These are phyloP conservation scores for Candida broadrunensis DNA, from an alignment of 805 yeast species.

Conservation along the genomic window DNA sequence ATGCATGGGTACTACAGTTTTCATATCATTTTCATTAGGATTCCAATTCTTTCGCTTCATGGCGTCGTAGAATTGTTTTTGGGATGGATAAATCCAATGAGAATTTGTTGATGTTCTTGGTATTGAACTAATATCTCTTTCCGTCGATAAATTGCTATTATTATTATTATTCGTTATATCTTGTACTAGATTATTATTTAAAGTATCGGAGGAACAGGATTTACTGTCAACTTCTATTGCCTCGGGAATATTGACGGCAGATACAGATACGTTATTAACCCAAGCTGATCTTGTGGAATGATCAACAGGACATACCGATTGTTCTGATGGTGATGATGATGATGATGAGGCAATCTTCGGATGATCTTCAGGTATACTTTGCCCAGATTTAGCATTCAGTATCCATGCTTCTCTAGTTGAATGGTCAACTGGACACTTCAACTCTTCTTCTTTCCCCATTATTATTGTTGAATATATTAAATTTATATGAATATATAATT, in stretches of 20 bases:
- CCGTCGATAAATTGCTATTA: conserved; percentile 62
- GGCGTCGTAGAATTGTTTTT: conserved; percentile 90
- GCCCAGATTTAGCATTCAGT: conserved; percentile 9
- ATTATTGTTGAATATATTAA: neutral
- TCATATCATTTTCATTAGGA: conserved; percentile 81
- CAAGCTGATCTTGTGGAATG: conserved; percentile 36
- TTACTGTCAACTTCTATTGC: conserved; percentile 35
- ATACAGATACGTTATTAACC: conserved; percentile 31
- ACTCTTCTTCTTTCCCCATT: conserved; percentile 3
- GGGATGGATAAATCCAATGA: conserved; percentile 95
- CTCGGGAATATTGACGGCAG: conserved; percentile 26
- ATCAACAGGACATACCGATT: conserved; percentile 41
- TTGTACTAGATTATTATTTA: conserved; percentile 28
- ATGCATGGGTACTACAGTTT: conserved; percentile 88
- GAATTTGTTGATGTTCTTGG: conserved; percentile 63
- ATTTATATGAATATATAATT: too few species aligned
- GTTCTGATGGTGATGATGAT: conserved; percentile 14
- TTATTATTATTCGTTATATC: conserved; percentile 24
- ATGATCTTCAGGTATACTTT: conserved; percentile 13
- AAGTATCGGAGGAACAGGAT: conserved; percentile 45
- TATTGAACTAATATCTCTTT: conserved; percentile 74
- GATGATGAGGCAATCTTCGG: conserved; percentile 15
- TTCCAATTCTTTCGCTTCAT: conserved; percentile 90
- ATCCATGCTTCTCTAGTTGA: conserved; percentile 33
- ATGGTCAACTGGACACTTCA: conserved; percentile 56